Evolutionary conservation across 345 rosid species (phyloP).

Genomic region (Salix dunnii): DNA sequence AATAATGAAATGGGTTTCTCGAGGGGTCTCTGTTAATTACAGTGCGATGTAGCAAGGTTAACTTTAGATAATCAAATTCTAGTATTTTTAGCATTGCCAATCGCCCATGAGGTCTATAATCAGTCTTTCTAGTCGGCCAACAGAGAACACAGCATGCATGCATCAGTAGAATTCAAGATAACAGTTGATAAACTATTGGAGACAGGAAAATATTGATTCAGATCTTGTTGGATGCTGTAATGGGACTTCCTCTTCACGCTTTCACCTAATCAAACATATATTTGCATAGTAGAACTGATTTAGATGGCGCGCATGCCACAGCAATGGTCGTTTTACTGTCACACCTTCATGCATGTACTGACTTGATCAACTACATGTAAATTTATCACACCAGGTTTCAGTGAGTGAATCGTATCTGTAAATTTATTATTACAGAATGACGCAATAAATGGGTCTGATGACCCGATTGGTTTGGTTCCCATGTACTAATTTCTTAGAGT

Average conservation of each 20-base stretch:
- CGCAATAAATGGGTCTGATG: too few relatives aligned
- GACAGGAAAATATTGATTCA: not conserved
- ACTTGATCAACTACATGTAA: too few relatives aligned
- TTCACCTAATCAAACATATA: not conserved
- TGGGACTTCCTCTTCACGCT: constrained; percentile 6
- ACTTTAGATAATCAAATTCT: not conserved
- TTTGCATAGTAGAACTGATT: not conserved
- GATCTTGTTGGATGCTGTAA: constrained; percentile 30
- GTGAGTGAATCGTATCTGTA: too few relatives aligned
- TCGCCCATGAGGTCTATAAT: too few relatives aligned
- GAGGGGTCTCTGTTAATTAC: not conserved
- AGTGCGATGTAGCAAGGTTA: not conserved
- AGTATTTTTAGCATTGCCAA: not conserved
- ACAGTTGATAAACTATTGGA: not conserved
- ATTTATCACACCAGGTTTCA: too few relatives aligned
- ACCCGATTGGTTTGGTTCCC: too few relatives aligned
- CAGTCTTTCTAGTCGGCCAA: constrained; percentile 10
- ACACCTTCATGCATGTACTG: too few relatives aligned
- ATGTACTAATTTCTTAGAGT: too few relatives aligned
- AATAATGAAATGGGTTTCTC: not conserved
- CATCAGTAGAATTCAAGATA: not conserved
- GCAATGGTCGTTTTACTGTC: too few relatives aligned
- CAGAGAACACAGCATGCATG: not conserved
- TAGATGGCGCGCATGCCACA: too few relatives aligned
- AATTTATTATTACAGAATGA: too few relatives aligned